Evolutionary conservation across 2,329 filamentous ascomycete genomes (phyloP), one percentile per base, ranked within the genome.

Genomic region (Phoma sp.): DNA sequence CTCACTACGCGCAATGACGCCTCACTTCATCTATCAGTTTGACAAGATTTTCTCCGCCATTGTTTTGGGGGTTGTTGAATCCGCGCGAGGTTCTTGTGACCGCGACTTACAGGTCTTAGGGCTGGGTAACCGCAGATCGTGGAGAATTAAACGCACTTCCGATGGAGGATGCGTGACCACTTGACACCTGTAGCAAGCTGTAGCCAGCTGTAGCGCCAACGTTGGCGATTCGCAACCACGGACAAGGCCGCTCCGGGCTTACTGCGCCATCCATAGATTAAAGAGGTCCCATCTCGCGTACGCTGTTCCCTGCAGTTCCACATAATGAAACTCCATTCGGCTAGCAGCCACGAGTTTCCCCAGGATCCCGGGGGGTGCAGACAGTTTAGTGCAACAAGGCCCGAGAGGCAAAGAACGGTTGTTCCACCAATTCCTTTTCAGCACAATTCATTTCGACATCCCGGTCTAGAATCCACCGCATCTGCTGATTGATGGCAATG

Each of bases 401-500:
- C 56, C 56, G 54, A 53, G 39, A 53, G 26, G 34, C 53, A 55
- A 50, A 51, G 47, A 42, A 59, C 53, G 56, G 56, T 59, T 52
- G 65, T 68, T 66, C 65, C 65, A 68, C 65, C 61, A 66, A 66
- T 62, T 61, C 60, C 58, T 61, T 60, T 43, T 52, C 29, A 55
- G 57, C 52, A 53, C 30, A 20, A 18, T 15, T 61, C 55, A 65
- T 64, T 61, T 65, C 55, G 37, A 36, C 23, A 52, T 34, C 50
- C 56, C 42, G 50, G 58, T 57, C 64, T 63, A 59, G 65, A 65
- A 56, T 53, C 42, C 37, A 50, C 39, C 42, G 47, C 38, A 47
- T 52, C 34, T 40, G 47, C 32, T 61, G 57, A 57, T 56, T 56
- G 56, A 53, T 42, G 57, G 53, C 42, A 53, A 48, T 56, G 55